Evolutionary conservation across 1,284 basidiomycete species (phyloP).

Genomic region (Flammula alnicola): DNA sequence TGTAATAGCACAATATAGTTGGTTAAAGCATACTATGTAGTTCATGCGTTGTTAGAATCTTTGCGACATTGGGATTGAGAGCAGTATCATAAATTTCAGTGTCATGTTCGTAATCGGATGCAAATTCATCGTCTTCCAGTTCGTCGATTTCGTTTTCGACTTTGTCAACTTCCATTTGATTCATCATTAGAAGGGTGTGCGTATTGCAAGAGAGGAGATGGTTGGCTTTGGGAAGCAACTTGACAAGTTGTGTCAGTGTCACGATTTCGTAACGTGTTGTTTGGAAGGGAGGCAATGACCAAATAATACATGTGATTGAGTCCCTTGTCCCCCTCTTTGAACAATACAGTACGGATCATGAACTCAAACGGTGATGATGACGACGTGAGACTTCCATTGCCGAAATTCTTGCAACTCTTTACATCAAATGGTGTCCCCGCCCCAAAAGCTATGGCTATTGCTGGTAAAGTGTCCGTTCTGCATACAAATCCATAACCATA

Average conservation of each 20-base stretch:
- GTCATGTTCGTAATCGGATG: constrained; percentile 42
- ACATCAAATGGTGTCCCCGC: constrained; percentile 67
- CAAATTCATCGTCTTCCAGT: constrained; percentile 53
- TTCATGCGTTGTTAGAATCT: constrained; percentile 43
- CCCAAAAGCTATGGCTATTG: constrained; percentile 75
- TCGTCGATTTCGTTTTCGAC: constrained; percentile 51
- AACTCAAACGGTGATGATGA: constrained; percentile 6
- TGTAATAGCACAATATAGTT: not conserved
- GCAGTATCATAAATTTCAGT: constrained; percentile 47
- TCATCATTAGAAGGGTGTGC: not conserved
- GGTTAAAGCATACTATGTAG: constrained; percentile 54
- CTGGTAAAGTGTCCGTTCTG: constrained; percentile 74
- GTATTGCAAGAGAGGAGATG: not conserved
- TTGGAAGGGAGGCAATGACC: too few relatives aligned
- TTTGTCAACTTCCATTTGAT: constrained; percentile 17
- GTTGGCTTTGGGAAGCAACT: too few relatives aligned
- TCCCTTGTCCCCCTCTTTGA: too few relatives aligned
- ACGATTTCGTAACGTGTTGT: too few relatives aligned
- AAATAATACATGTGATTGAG: too few relatives aligned
- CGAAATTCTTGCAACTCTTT: constrained; percentile 76
- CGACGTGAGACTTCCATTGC: constrained; percentile 65
- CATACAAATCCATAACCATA: not conserved
- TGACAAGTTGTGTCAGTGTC: too few relatives aligned
- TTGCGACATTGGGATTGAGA: constrained; percentile 36
- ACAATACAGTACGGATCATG: too few relatives aligned